phyloP scores from a whole-genome alignment of 352 stramenopile genomes.

The Pseudoperonospora humuli region DNA sequence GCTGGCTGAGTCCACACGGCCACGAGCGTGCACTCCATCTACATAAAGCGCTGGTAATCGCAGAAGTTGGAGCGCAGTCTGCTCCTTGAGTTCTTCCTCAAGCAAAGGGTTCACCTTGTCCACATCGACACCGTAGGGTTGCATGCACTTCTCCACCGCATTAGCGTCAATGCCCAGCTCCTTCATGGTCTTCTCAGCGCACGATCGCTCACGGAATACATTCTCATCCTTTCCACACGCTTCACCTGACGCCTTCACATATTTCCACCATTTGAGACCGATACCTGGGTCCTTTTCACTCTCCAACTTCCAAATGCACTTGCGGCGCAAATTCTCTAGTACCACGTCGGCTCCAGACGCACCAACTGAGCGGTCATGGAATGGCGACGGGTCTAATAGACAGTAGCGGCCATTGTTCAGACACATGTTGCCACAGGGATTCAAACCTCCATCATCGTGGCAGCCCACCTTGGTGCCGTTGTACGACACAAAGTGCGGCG shows the following conservation, averaged over 20 bases:
- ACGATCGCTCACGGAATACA: constrained; percentile 83
- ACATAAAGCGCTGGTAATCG: constrained; percentile 91
- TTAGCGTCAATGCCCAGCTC: constrained; percentile 76
- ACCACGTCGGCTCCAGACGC: constrained; percentile 93
- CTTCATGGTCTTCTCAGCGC: constrained; percentile 87
- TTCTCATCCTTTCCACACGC: constrained; percentile 81
- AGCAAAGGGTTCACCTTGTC: constrained; percentile 86
- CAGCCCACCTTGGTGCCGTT: constrained; percentile 92
- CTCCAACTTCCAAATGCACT: constrained; percentile 93
- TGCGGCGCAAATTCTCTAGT: constrained; percentile 87
- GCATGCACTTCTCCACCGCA: constrained; percentile 91
- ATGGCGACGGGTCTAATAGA: constrained; percentile 89
- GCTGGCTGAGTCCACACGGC: constrained; percentile 81
- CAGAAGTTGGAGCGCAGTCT: constrained; percentile 88
- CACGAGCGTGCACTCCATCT: constrained; percentile 90
- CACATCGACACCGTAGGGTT: constrained; percentile 83
- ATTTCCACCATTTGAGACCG: constrained; percentile 92
- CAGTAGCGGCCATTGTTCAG: constrained; percentile 97
- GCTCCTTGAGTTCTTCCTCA: constrained; percentile 84
- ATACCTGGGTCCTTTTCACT: constrained; percentile 71
- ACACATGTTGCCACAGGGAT: constrained; percentile 92
- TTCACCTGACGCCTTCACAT: constrained; percentile 87
- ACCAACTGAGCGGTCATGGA: constrained; percentile 89
- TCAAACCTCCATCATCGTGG: constrained; percentile 51
- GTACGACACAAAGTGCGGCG: constrained; percentile 94